Evolutionary conservation across 768 basidiomycete species (phyloP).

Genomic region (Hortiboletus campestris): DNA sequence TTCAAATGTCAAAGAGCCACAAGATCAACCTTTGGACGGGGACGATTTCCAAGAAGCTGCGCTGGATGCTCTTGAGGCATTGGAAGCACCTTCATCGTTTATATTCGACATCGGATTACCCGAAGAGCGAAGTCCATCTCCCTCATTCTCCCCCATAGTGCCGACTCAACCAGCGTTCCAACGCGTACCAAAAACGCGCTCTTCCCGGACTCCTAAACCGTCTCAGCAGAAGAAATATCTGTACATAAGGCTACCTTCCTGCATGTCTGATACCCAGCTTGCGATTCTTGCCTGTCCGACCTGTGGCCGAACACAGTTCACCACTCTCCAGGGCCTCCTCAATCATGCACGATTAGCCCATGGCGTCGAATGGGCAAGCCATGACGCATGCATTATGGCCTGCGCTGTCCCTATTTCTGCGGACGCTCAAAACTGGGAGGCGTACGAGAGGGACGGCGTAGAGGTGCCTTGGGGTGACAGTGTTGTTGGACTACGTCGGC

Average conservation of each 20-base stretch:
- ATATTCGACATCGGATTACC: slow-evolving; percentile 30
- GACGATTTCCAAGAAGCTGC: slow-evolving; percentile 41
- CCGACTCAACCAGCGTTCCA: slow-evolving; percentile 12
- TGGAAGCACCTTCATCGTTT: slow-evolving; percentile 39
- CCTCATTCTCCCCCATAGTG: slow-evolving; percentile 19
- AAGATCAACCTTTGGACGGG: slow-evolving; percentile 18
- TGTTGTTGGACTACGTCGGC: slow-evolving; percentile 44
- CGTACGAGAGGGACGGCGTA: slow-evolving; percentile 39
- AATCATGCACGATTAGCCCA: slow-evolving; percentile 54
- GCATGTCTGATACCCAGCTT: slow-evolving; percentile 29
- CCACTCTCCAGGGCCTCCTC: slow-evolving; percentile 49
- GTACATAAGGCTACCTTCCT: slow-evolving; percentile 38
- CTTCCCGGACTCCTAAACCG: slow-evolving; percentile 27
- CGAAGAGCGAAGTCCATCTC: slow-evolving; percentile 25
- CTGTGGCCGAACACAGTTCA: slow-evolving; percentile 47
- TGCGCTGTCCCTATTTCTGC: slow-evolving; percentile 39
- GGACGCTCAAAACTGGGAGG: slow-evolving; percentile 34
- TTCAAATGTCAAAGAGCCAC: slow-evolving; percentile 14
- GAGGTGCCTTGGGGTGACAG: slow-evolving; percentile 33
- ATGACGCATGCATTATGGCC: slow-evolving; percentile 49
- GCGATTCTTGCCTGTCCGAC: slow-evolving; percentile 41
- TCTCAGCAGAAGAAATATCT: slow-evolving; percentile 37
- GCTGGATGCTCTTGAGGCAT: slow-evolving; percentile 40
- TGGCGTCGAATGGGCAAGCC: slow-evolving; percentile 46
- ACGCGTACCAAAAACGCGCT: slow-evolving; percentile 26